phyloP scores from a whole-genome alignment of 2,329 filamentous ascomycete species.

The Paracoccidioides lutzii region DNA sequence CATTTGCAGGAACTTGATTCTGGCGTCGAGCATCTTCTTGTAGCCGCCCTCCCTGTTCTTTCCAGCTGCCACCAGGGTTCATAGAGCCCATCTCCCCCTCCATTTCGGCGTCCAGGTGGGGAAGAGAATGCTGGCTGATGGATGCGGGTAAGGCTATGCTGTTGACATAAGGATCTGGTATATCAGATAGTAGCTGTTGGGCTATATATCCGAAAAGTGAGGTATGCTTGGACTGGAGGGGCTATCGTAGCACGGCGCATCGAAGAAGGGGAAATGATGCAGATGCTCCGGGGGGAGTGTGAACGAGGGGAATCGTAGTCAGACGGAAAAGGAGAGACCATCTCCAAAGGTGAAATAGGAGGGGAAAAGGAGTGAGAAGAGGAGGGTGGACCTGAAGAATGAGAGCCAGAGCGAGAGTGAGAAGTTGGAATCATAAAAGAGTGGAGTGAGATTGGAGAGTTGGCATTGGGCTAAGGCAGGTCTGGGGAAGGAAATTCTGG shows the following conservation, averaged over 20 bases:
- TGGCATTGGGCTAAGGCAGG: neutral
- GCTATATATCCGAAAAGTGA: neutral
- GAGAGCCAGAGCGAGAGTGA: neutral
- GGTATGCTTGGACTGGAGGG: neutral
- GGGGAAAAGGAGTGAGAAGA: neutral
- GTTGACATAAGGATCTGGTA: neutral
- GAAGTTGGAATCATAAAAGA: neutral
- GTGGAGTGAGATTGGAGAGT: neutral
- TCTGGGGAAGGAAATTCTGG: neutral
- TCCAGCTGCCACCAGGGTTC: neutral
- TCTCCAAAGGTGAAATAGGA: neutral
- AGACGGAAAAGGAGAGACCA: neutral
- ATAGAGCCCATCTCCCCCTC: neutral
- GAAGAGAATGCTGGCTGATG: neutral
- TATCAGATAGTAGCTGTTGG: neutral
- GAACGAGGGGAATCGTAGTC: neutral
- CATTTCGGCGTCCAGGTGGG: neutral
- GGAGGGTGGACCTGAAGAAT: neutral
- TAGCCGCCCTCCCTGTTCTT: neutral
- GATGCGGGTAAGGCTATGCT: neutral
- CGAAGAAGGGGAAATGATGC: neutral
- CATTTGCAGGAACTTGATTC: neutral
- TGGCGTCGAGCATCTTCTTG: slow-evolving; percentile 1
- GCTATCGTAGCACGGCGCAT: neutral
- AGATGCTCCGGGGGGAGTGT: neutral